Conservation (phyloP, 768 basidiomycete genomes). For the Lactarius quietus region DNA sequence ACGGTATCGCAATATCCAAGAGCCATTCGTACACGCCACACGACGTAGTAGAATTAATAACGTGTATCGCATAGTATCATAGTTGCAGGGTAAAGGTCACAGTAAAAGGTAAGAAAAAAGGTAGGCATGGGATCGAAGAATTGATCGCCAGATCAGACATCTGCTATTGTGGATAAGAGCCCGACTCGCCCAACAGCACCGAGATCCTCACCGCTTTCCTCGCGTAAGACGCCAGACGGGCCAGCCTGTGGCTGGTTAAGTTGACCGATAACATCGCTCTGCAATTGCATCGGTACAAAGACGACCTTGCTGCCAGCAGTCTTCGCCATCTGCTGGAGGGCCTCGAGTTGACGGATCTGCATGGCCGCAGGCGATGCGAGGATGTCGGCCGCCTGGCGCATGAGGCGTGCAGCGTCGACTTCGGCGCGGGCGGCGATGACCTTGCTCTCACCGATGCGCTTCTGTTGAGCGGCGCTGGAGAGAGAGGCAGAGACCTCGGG, state of each 20-base stretch:
- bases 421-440: constrained; percentile 95
- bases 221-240: constrained; percentile 30
- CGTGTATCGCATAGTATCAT: neutral
- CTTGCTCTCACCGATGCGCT: constrained; percentile 94
- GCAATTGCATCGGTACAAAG: constrained; percentile 91
- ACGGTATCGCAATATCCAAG: neutral
- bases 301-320: constrained; percentile 86
- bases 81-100: too few relatives aligned
- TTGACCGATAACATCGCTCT: constrained; percentile 63
- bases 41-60: constrained; percentile 8
- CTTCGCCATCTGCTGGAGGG: constrained; percentile 93
- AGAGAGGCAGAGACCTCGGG: constrained; percentile 86
- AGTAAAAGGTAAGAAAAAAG: neutral
- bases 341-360: constrained; percentile 97
- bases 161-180: constrained; percentile 49
- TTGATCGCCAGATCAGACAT: constrained; percentile 33
- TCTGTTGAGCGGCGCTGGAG: constrained; percentile 94
- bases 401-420: constrained; percentile 90
- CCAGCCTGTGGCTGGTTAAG: constrained; percentile 31
- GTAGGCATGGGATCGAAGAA: neutral
- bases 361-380: constrained; percentile 92
- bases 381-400: constrained; percentile 97
- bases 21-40: neutral
- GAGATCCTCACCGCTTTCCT: constrained; percentile 41
- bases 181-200: constrained; percentile 48